Evolutionary conservation across 345 rosid species (phyloP).

Genomic region (Eucalyptus polyanthemos): DNA sequence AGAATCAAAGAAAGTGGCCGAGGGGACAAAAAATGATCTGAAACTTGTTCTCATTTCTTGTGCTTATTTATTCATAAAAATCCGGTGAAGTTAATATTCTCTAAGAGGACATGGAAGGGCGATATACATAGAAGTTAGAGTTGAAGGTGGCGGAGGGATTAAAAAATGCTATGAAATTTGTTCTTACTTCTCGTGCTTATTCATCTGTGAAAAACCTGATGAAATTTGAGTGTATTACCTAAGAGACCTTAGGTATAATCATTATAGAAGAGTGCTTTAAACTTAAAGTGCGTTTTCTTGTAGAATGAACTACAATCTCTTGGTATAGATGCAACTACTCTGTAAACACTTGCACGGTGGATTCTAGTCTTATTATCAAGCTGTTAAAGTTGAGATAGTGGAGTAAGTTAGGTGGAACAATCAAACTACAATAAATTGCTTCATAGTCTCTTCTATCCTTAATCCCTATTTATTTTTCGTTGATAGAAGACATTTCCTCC

Average conservation of each 20-base stretch:
- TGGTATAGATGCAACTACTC: neutral
- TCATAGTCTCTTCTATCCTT: neutral
- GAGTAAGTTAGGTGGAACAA: neutral
- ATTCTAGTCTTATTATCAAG: neutral
- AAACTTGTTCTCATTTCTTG: neutral
- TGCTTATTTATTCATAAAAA: too few species aligned
- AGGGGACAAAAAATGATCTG: neutral
- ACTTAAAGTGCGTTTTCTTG: neutral
- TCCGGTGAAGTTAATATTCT: neutral
- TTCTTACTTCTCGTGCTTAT: neutral
- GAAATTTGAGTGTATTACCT: neutral
- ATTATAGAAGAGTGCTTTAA: neutral
- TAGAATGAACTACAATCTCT: neutral
- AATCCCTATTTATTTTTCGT: neutral
- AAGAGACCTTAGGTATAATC: neutral
- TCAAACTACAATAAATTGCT: neutral
- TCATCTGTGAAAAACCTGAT: neutral
- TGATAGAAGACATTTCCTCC: neutral
- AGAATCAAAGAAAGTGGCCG: neutral
- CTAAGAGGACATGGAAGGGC: neutral
- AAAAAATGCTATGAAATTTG: neutral
- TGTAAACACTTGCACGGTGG: neutral
- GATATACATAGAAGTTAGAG: neutral
- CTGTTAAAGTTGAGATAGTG: neutral
- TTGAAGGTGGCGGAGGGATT: neutral